These are phyloP conservation scores for Exophiala alcalophila DNA, from an alignment of 2,329 filamentous ascomycete genomes.

Conservation along the genomic window DNA sequence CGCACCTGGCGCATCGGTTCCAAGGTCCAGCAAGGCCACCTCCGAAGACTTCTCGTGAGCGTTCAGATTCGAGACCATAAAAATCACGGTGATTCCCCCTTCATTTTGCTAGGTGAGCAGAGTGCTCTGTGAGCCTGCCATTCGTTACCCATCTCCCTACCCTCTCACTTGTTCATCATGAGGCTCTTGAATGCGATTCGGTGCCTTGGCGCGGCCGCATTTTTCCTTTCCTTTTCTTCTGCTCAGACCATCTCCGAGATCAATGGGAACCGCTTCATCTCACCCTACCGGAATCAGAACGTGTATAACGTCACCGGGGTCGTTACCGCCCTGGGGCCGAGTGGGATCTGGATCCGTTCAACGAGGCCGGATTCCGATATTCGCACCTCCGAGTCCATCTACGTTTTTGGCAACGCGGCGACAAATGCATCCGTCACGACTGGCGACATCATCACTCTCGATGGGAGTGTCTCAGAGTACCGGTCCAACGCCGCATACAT, in stretches of 20 bases:
- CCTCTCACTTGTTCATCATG: slow-evolving; percentile 6
- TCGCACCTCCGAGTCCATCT: slow-evolving; percentile 63
- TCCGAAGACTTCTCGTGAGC: too few species aligned
- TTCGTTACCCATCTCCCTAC: too few species aligned
- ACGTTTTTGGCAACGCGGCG: slow-evolving; percentile 53
- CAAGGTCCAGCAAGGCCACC: too few species aligned
- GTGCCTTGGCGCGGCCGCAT: slow-evolving; percentile 6
- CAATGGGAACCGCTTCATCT: slow-evolving; percentile 64
- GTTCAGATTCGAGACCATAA: too few species aligned
- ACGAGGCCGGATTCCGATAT: slow-evolving; percentile 54
- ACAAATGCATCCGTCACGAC: slow-evolving; percentile 48
- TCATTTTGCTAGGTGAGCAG: too few species aligned
- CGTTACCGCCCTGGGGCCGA: slow-evolving; percentile 61
- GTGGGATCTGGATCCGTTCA: slow-evolving; percentile 64
- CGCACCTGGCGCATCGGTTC: too few species aligned
- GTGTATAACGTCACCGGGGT: slow-evolving; percentile 62
- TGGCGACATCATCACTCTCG: slow-evolving; percentile 61
- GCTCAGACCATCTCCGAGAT: slow-evolving; percentile 56
- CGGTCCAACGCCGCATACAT: slow-evolving; percentile 57
- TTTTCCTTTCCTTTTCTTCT: slow-evolving; percentile 35
- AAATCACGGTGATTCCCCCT: too few species aligned
- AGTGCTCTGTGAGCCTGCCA: too few species aligned
- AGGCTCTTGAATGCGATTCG: slow-evolving; percentile 5
- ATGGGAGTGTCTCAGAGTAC: slow-evolving; percentile 59
- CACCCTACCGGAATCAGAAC: slow-evolving; percentile 55